Evolutionary conservation across 768 basidiomycete genomes (phyloP).

Genomic region (Amanita pseudoporphyria): DNA sequence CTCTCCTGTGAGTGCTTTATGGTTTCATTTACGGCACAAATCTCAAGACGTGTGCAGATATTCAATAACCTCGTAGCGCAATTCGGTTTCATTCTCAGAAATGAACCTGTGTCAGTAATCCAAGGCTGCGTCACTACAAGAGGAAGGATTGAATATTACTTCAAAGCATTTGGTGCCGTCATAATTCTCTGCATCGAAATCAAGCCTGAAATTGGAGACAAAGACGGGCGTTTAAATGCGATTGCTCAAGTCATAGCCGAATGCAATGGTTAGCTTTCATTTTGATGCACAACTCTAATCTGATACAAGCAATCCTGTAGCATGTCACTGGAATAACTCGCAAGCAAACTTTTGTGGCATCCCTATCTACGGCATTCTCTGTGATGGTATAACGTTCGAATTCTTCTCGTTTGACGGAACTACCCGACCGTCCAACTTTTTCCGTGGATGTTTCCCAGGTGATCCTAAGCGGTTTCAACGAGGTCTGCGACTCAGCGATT

Average conservation of each 20-base stretch:
- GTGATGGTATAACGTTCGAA: constrained; percentile 11
- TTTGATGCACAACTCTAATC: not conserved
- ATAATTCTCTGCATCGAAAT: too few relatives aligned
- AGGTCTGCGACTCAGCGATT: not conserved
- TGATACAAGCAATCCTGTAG: not conserved
- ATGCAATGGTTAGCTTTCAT: not conserved
- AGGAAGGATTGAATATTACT: too few relatives aligned
- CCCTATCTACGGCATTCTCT: constrained; percentile 11
- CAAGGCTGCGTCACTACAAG: constrained; percentile 9
- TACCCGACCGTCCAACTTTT: constrained; percentile 5
- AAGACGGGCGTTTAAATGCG: constrained; percentile 10
- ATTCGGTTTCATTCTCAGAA: constrained; percentile 12
- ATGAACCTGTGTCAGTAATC: constrained; percentile 12
- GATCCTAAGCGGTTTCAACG: too few relatives aligned
- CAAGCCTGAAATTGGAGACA: constrained; percentile 8
- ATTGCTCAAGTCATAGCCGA: too few relatives aligned
- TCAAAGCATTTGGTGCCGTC: constrained; percentile 8
- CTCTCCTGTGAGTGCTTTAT: constrained; percentile 12
- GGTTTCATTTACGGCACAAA: too few relatives aligned
- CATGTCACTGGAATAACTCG: not conserved
- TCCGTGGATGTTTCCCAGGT: too few relatives aligned
- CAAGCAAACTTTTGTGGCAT: not conserved
- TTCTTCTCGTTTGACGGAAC: constrained; percentile 12
- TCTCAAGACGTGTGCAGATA: constrained; percentile 13
- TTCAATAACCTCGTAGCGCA: constrained; percentile 13